Evolutionary conservation across 805 yeast genomes (phyloP), one percentile per base, ranked within the genome.

Genomic region (Wickerhamomyces ciferrii): DNA sequence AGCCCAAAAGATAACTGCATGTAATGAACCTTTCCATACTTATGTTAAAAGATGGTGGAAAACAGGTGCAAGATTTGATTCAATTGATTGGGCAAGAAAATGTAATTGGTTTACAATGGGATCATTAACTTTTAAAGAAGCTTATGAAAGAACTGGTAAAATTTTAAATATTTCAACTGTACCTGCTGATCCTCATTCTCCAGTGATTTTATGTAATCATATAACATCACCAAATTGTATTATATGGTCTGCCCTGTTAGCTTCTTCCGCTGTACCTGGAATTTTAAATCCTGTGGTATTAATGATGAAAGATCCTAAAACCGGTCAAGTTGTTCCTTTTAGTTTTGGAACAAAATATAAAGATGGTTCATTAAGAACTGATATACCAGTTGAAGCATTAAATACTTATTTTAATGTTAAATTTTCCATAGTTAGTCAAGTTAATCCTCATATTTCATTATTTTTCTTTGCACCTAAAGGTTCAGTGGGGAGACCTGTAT

Each of bases 181-280:
- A 2, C 94, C 95, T 2, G 82, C 88, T 14, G 91, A 86, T 58
- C 85, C 89, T 0, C 85, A 84, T 60, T 81, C 90, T 3, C 94
- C 95, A 0, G 90, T 83, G 2, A 85, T 87, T 56, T 66, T 86
- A 42, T 83, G 92, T 60, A 86, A 86, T 55, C 79, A 82, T 55
- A 75, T 84, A 48, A 86, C 94, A 0, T 78, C 91, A 15, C 94
- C 94, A 11, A 75, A 84, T 59, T 84, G 92, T 61, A 80, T 85
- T 15, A 81, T 87, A n/a, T 86, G 94, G 94, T 79, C 87, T 2
- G 69, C 90, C 0, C 65, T 86, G 47, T 65, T 86, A 37, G 94
- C 94, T 0, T 82, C 89, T 3, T 78, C 88, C 5, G 94, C 94
- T 0, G 94, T 87, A 8, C 95, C 95, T 0, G 94, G 94, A 0